Conservation (phyloP, 345 rosid species). For the Rhizophora mangle region DNA sequence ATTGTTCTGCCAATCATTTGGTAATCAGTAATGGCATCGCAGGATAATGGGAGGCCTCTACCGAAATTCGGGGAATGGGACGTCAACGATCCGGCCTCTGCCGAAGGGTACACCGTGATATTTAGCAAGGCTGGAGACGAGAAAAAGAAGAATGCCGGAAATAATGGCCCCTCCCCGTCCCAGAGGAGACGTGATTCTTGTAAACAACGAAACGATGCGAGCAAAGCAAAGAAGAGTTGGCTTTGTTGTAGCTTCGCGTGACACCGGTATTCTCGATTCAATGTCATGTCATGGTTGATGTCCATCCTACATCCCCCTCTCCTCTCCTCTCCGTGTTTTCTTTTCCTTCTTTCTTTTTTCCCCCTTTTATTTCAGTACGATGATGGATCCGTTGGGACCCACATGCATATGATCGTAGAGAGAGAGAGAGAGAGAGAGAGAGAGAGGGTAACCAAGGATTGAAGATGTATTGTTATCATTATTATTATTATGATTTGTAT, state of each 20-base stretch:
- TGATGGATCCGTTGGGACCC: too few species aligned
- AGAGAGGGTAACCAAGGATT: too few species aligned
- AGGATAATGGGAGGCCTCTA: slow-evolving; percentile 7
- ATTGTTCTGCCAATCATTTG: not conserved
- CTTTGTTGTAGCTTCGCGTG: slow-evolving; percentile 1
- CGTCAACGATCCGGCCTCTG: slow-evolving; percentile 19
- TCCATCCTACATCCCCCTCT: too few species aligned
- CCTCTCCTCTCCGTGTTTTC: too few species aligned
- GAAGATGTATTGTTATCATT: too few species aligned
- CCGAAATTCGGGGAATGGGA: slow-evolving; percentile 37
- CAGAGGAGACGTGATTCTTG: not conserved
- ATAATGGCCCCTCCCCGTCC: not conserved
- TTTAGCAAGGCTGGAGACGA: slow-evolving; percentile 26
- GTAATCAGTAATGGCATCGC: slow-evolving; percentile 1
- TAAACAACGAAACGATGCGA: not conserved
- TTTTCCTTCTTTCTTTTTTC: too few species aligned
- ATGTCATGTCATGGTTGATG: too few species aligned
- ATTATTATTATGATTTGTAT: too few species aligned
- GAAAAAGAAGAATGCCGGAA: slow-evolving; percentile 6
- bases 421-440: too few species aligned
- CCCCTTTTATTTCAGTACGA: too few species aligned
- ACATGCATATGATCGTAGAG: too few species aligned
- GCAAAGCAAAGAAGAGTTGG: slow-evolving; percentile 11
- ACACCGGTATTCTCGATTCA: not conserved
- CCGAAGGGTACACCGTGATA: slow-evolving; percentile 16